These are phyloP conservation scores for Vicia faba DNA, from an alignment of 306 rosid genomes.

Conservation along the genomic window DNA sequence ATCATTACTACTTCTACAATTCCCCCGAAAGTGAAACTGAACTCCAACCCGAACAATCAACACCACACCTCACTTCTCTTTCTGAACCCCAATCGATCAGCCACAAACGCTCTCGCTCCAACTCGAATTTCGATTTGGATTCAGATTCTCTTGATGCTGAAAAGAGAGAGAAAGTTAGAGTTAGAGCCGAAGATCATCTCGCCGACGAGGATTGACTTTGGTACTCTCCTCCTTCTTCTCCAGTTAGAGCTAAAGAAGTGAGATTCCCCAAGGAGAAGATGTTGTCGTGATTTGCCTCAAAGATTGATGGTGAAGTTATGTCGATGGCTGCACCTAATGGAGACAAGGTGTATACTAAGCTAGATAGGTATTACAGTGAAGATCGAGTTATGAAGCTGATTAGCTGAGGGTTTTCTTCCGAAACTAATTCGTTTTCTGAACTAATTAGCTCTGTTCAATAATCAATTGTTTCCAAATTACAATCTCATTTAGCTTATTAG, in stretches of 20 bases:
- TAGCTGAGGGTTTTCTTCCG: slow-evolving; percentile 45
- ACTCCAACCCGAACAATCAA: slow-evolving; percentile 42
- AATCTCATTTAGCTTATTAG: background rate
- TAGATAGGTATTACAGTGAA: slow-evolving; percentile 51
- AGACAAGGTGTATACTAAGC: slow-evolving; percentile 79
- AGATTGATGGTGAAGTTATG: no score
- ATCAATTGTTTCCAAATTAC: background rate
- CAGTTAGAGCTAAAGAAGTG: slow-evolving; percentile 33
- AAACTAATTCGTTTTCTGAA: slow-evolving; percentile 33
- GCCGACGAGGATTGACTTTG: slow-evolving; percentile 59
- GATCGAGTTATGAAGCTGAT: slow-evolving; percentile 49
- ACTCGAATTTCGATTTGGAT: slow-evolving; percentile 4
- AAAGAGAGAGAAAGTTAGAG: no score
- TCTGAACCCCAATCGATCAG: slow-evolving; percentile 38
- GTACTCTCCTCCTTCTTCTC: slow-evolving; percentile 48
- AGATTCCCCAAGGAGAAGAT: slow-evolving; percentile 51
- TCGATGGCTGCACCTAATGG: slow-evolving; percentile 83
- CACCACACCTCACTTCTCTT: slow-evolving; percentile 30
- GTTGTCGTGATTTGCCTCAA: slow-evolving; percentile 67
- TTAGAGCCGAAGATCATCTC: slow-evolving; percentile 40
- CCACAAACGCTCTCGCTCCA: slow-evolving; percentile 59
- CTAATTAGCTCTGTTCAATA: background rate
- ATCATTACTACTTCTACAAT: slow-evolving; percentile 35
- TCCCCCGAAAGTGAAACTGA: slow-evolving; percentile 51
- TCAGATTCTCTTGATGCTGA: slow-evolving; percentile 29